phyloP scores from a whole-genome alignment of 208 protist species.

The Acanthamoeba sp. region DNA sequence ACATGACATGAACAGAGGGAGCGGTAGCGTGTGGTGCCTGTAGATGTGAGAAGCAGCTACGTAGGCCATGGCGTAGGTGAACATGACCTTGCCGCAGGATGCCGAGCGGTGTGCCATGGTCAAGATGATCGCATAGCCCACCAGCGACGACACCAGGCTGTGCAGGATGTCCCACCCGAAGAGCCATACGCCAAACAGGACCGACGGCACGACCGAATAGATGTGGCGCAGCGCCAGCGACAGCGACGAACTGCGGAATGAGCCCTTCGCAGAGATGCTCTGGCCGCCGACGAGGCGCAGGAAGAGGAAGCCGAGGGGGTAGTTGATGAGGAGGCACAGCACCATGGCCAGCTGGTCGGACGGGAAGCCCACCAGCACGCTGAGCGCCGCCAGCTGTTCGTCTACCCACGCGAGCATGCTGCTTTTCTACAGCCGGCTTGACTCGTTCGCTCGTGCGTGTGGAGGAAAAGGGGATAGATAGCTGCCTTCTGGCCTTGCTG shows the following conservation, averaged over 20 bases:
- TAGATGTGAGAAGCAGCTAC: conserved; percentile 23
- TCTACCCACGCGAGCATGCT: conserved; percentile 13
- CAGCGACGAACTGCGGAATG: background rate
- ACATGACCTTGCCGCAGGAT: background rate
- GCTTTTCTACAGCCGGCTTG: background rate
- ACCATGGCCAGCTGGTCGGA: conserved; percentile 29
- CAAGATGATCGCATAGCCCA: background rate
- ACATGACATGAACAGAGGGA: background rate
- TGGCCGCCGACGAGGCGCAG: background rate
- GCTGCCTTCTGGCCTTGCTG: background rate
- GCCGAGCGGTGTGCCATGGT: background rate
- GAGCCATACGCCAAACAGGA: background rate
- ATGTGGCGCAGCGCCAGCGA: background rate
- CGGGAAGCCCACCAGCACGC: conserved; percentile 14
- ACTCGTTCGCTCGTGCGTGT: too few relatives aligned
- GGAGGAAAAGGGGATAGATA: too few relatives aligned
- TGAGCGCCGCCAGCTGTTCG: conserved; percentile 10
- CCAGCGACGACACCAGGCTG: conserved; percentile 17
- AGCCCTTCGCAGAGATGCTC: background rate
- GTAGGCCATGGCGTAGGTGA: conserved; percentile 42
- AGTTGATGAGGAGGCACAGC: conserved; percentile 38
- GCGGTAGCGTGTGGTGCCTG: background rate
- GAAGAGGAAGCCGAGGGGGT: conserved; percentile 45
- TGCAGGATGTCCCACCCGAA: background rate
- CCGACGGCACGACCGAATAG: background rate